phyloP scores from a whole-genome alignment of 164 flowering plant genomes.

The Stephania cephalantha region DNA sequence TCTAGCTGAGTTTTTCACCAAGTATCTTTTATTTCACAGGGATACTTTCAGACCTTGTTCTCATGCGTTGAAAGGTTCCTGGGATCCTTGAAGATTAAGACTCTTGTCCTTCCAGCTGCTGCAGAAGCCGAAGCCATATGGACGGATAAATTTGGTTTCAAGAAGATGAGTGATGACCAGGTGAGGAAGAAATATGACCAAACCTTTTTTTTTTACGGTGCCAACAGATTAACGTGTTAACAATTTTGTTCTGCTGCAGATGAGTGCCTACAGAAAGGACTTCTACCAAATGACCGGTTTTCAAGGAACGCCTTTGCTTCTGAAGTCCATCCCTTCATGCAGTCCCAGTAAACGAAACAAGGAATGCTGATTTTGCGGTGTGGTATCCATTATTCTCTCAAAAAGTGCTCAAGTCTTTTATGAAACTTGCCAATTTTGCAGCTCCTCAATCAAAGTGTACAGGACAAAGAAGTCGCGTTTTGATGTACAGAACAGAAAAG shows the following conservation, averaged over 20 bases:
- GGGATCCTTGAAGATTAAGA: slow-evolving; percentile 24
- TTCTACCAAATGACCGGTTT: slow-evolving; percentile 44
- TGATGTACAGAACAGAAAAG: slow-evolving; percentile 3
- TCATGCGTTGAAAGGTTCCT: slow-evolving; percentile 29
- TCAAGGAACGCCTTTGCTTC: slow-evolving; percentile 56
- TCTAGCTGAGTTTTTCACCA: background rate
- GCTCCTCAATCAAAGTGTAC: slow-evolving; percentile 13
- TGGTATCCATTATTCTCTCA: background rate
- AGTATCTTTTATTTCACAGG: slow-evolving; percentile 19
- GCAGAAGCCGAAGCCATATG: slow-evolving; percentile 36
- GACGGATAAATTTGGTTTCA: slow-evolving; percentile 32
- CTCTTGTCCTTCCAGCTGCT: slow-evolving; percentile 35
- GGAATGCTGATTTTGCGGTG: slow-evolving; percentile 8
- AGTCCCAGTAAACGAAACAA: background rate
- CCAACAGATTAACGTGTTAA: background rate
- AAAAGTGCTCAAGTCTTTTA: background rate
- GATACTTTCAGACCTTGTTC: slow-evolving; percentile 31
- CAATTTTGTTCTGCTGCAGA: slow-evolving; percentile 30
- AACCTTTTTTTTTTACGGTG: background rate
- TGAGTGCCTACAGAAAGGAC: slow-evolving; percentile 25
- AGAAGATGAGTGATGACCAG: slow-evolving; percentile 20
- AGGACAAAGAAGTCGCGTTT: slow-evolving; percentile 7
- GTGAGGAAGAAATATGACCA: slow-evolving; percentile 7
- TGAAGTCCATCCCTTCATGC: slow-evolving; percentile 34
- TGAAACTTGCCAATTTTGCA: slow-evolving; percentile 7